phyloP scores from a whole-genome alignment of 257 asterid genomes.

The Lycium barbarum region DNA sequence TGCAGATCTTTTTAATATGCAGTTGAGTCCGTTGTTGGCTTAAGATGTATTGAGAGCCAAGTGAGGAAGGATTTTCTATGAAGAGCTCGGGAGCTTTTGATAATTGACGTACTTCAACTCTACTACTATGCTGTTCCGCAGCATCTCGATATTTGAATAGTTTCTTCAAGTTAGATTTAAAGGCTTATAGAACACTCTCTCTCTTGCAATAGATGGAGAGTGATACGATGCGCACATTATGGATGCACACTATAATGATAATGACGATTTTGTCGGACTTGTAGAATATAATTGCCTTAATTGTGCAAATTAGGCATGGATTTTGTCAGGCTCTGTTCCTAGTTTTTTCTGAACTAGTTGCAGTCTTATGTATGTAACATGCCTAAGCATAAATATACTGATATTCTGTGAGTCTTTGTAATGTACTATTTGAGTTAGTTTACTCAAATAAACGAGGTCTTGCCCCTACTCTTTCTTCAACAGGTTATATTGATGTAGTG shows the following conservation, averaged over 20 bases:
- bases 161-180: constrained; percentile 20
- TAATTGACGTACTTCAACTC: not conserved
- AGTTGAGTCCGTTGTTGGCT: constrained; percentile 62
- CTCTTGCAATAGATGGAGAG: not conserved
- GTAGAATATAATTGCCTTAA: not conserved
- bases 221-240: not conserved
- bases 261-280: constrained; percentile 15
- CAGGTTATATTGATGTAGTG: not conserved
- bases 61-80: constrained; percentile 6
- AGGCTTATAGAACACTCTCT: not conserved
- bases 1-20: constrained; percentile 78
- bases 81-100: not conserved
- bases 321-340: not conserved
- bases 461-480: not conserved
- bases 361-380: not conserved
- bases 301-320: constrained; percentile 18
- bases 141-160: not conserved
- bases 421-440: not conserved
- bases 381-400: constrained; percentile 7
- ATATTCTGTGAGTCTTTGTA: constrained; percentile 1
- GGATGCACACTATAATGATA: not conserved
- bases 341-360: not conserved
- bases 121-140: not conserved
- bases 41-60: constrained; percentile 13
- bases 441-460: not conserved